Base-by-base conservation (phyloP, 345 rosid species). In the Noccaea bulbosa region DNA sequence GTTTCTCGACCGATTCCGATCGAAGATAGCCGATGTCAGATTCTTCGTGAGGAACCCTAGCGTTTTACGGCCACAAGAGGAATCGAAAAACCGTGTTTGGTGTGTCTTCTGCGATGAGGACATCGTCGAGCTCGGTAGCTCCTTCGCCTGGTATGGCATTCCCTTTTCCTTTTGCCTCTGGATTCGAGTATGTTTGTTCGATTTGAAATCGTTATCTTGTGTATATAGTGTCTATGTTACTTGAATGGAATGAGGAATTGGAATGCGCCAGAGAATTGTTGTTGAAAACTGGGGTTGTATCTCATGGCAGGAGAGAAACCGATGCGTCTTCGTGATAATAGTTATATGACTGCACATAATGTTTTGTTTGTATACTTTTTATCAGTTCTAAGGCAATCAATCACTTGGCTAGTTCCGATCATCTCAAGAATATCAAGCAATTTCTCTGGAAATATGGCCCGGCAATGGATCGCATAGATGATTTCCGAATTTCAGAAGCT, bases 101-200 rank as follows among this genome's bases (percentile, higher is more conserved):
- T 88, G 94, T 77, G 84, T 87, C 78, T 83, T 91, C 83, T 94
- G 99, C 62, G 97, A 88, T 32, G 41, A 64, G 45, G 96, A 88
- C 48, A 61, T 92, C 15, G 76, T 71, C 40, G 99, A 92, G 78
- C 66, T 73, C 15, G 82, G 73, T 32, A 88, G 91, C 83, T 80
- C 82, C 71, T 85, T 91, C 22, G 88, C 90, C 52, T 88, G 95
- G 95, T 91, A 79, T 69, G 72, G 4, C 11, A 52, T 15, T 50
- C 45, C 49, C 14, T 53, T 60, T 5, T 20, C n/a, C 41, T 53
- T 11, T 9, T 17, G 0, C 38, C 7, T 27, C 48, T 51, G 0
- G 1, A 27, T 54, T 47, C 47, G 0, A 8, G 22, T 41, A 4
- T 51, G 33, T 40, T 46, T 6, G 30, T 58, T 51, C 61, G 1